Conservation (phyloP, 139 green algal species). For the Picochlorum sp. region DNA sequence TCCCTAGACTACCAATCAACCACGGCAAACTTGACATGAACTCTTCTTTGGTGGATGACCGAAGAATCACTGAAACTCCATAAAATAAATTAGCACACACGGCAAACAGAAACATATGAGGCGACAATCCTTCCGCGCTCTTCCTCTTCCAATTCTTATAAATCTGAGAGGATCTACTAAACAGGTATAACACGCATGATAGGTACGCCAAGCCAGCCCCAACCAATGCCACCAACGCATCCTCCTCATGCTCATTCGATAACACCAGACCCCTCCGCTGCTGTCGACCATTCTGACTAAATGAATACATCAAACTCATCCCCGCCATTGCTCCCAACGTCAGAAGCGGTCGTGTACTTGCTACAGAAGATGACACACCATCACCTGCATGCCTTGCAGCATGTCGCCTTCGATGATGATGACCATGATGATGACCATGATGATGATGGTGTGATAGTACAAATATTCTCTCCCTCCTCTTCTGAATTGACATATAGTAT, state of each 20-base stretch:
- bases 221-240: not conserved
- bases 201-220: conserved; percentile 46
- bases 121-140: conserved; percentile 58
- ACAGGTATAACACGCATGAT: conserved; percentile 74
- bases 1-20: conserved; percentile 75
- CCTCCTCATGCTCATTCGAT: not conserved
- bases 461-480: conserved; percentile 16
- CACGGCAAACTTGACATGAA: conserved; percentile 64
- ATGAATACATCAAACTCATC: not conserved
- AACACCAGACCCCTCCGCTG: not conserved
- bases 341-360: conserved; percentile 1
- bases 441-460: conserved; percentile 6
- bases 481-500: conserved; percentile 26
- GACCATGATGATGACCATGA: conserved; percentile 3
- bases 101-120: conserved; percentile 73
- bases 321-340: not conserved
- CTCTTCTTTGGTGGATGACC: conserved; percentile 29
- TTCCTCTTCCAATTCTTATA: conserved; percentile 56
- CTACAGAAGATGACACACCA: not conserved
- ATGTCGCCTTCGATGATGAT: not conserved
- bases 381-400: not conserved
- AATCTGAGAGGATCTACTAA: conserved; percentile 70
- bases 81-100: conserved; percentile 70
- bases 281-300: not conserved
- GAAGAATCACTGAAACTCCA: conserved; percentile 65